phyloP scores from a whole-genome alignment of 2,329 filamentous ascomycete species.

The Alternaria tenuissima region DNA sequence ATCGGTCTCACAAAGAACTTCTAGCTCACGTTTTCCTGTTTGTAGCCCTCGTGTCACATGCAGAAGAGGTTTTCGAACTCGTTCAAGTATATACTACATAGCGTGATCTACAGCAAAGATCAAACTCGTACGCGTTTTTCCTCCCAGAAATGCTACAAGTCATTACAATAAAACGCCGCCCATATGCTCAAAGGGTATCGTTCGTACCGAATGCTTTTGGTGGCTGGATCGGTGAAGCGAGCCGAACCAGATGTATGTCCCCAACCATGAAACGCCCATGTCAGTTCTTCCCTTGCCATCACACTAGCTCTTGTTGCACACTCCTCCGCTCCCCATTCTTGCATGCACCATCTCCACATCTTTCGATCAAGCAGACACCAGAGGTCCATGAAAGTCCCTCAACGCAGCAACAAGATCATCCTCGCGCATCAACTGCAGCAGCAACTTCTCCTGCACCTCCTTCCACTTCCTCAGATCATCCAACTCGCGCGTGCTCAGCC shows the following conservation, averaged over 20 bases:
- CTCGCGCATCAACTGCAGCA: constrained; percentile 79
- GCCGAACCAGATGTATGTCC: not conserved
- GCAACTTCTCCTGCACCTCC: constrained; percentile 71
- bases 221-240: not conserved
- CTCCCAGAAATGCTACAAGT: not conserved
- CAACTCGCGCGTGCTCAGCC: constrained; percentile 77
- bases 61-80: no score
- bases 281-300: not conserved
- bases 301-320: not conserved
- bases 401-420: constrained; percentile 87
- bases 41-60: no score
- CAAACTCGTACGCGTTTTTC: not conserved
- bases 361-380: constrained; percentile 29
- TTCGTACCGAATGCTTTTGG: constrained; percentile 13
- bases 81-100: not conserved
- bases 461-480: constrained; percentile 71
- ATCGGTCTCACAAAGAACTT: fast-evolving
- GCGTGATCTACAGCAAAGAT: not conserved
- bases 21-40: fast-evolving
- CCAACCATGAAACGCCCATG: constrained; percentile 2
- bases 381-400: constrained; percentile 65
- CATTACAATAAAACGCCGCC: constrained; percentile 5
- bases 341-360: not conserved
- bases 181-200: constrained; percentile 16
- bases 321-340: no score